Conservation (phyloP, 2,329 filamentous ascomycete species). For the Sarocladium strictum region DNA sequence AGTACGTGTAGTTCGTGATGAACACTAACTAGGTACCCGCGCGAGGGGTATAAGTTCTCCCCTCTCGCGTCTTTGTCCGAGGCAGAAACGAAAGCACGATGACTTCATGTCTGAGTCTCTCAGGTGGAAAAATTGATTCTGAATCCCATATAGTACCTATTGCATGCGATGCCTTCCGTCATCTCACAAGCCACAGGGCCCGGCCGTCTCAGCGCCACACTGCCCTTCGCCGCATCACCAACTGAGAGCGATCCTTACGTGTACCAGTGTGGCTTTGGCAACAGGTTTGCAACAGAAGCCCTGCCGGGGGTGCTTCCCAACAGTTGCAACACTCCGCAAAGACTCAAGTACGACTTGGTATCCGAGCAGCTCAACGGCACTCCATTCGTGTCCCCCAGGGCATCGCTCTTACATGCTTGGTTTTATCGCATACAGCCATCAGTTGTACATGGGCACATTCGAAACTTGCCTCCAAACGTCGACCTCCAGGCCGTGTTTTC, state of each 20-base stretch:
- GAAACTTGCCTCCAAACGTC: conserved; percentile 21
- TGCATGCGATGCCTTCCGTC: background rate
- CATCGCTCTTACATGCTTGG: conserved; percentile 26
- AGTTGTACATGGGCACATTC: conserved; percentile 21
- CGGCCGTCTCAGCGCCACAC: conserved; percentile 13
- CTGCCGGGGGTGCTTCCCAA: conserved; percentile 37
- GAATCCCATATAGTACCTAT: background rate
- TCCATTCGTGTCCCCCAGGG: conserved; percentile 25
- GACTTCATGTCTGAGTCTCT: background rate
- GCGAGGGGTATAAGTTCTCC: background rate
- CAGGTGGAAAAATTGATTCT: background rate
- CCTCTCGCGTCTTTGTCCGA: background rate
- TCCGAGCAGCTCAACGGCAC: conserved; percentile 43
- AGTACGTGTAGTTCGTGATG: too few relatives aligned
- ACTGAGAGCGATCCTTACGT: conserved; percentile 34
- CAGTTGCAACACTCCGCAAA: conserved; percentile 39
- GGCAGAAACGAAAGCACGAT: background rate
- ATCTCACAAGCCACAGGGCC: conserved; percentile 3
- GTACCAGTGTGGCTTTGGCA: conserved; percentile 53
- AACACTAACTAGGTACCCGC: too few relatives aligned
- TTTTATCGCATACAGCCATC: conserved; percentile 27
- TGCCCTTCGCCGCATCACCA: conserved; percentile 16
- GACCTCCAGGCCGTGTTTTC: conserved; percentile 32
- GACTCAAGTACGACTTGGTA: conserved; percentile 34
- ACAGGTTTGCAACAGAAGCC: conserved; percentile 40